Evolutionary conservation across 768 basidiomycete genomes (phyloP).

Genomic region (Cystobasidium onofrii): DNA sequence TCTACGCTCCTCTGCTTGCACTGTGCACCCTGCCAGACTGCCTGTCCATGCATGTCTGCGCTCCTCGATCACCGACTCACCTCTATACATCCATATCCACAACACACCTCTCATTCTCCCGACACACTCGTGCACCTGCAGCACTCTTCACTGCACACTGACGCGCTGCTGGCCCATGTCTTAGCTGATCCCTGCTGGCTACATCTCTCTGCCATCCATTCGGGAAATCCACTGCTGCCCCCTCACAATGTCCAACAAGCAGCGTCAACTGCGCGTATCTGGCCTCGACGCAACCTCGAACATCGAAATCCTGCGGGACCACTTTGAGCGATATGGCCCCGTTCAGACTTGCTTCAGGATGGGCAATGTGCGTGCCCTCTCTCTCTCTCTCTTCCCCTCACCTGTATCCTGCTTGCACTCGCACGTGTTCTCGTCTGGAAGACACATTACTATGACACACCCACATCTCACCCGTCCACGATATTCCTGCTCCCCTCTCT

Average conservation of each 20-base stretch:
- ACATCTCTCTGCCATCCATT: not conserved
- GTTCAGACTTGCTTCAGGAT: not conserved
- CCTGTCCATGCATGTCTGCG: too few relatives aligned
- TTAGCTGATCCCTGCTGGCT: not conserved
- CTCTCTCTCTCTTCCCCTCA: too few relatives aligned
- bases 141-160: not conserved
- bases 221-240: not conserved
- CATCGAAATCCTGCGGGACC: not conserved
- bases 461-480: too few relatives aligned
- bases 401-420: too few relatives aligned
- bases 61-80: not conserved
- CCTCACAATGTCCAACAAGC: constrained; percentile 7
- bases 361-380: not conserved
- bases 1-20: too few relatives aligned
- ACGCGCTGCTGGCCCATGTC: not conserved
- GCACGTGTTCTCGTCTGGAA: too few relatives aligned
- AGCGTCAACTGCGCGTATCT: not conserved
- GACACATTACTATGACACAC: too few relatives aligned
- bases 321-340: not conserved
- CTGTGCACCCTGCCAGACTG: too few relatives aligned
- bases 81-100: not conserved
- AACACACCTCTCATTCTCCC: not conserved
- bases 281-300: not conserved
- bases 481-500: not conserved
- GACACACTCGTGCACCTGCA: not conserved